phyloP scores from a whole-genome alignment of 176 grass and related monocot species.

The Paspalum notatum region DNA sequence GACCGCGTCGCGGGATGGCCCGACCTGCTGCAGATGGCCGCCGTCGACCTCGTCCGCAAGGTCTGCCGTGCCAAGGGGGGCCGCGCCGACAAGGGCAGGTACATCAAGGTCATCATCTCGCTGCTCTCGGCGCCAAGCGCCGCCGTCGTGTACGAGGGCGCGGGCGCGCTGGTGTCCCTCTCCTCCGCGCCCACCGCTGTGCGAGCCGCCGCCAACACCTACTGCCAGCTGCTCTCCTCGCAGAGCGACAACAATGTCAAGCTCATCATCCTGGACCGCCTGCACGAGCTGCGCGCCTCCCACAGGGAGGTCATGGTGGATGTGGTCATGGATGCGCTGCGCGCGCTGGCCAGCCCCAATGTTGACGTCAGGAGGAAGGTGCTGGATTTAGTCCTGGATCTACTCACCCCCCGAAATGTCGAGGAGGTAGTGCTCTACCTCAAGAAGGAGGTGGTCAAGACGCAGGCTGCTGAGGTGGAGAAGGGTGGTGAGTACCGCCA shows the following conservation, averaged over 20 bases:
- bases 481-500: constrained; percentile 71
- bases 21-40: constrained; percentile 75
- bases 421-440: constrained; percentile 80
- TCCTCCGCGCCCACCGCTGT: constrained; percentile 72
- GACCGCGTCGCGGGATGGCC: constrained; percentile 67
- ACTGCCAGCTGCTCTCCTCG: constrained; percentile 64
- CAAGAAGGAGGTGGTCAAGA: constrained; percentile 86
- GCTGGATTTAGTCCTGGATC: constrained; percentile 74
- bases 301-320: constrained; percentile 76
- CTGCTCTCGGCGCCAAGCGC: constrained; percentile 49
- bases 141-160: constrained; percentile 65
- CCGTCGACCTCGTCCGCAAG: constrained; percentile 69
- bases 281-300: constrained; percentile 52
- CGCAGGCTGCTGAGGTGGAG: constrained; percentile 62
- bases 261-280: constrained; percentile 67
- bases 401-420: constrained; percentile 64
- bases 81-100: constrained; percentile 67
- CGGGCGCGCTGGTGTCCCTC: constrained; percentile 57
- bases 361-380: constrained; percentile 63
- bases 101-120: constrained; percentile 68
- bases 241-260: constrained; percentile 87
- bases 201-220: constrained; percentile 64
- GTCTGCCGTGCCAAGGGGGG: constrained; percentile 60
- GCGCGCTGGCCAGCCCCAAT: constrained; percentile 64
- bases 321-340: constrained; percentile 73